Conservation (phyloP, 352 stramenopile genomes). For the Globisporangium nunn region DNA sequence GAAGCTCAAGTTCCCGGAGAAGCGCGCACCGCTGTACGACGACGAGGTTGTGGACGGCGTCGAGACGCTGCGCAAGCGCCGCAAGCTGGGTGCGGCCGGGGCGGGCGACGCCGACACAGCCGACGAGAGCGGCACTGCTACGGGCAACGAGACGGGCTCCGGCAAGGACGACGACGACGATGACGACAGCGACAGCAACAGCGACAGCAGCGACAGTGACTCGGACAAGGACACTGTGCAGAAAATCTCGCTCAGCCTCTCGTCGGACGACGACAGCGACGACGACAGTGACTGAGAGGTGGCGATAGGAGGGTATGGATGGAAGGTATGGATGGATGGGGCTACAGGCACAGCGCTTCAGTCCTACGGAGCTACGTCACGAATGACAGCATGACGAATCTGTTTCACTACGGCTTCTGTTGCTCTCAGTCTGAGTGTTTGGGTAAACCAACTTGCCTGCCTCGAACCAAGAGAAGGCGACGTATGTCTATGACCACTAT, state of each 20-base stretch:
- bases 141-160: constrained; percentile 24
- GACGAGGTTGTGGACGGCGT: constrained; percentile 73
- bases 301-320: too few relatives aligned
- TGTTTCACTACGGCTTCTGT: too few relatives aligned
- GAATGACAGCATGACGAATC: too few relatives aligned
- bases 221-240: constrained; percentile 44
- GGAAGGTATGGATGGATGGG: too few relatives aligned
- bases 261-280: constrained; percentile 50
- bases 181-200: constrained; percentile 40
- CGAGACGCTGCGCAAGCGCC: constrained; percentile 57
- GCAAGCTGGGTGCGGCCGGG: constrained; percentile 32
- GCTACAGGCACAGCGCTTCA: too few relatives aligned
- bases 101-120: constrained; percentile 11
- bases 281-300: constrained; percentile 24
- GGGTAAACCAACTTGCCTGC: too few relatives aligned
- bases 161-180: constrained; percentile 19
- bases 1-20: constrained; percentile 74
- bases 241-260: constrained; percentile 71
- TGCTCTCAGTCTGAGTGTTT: neutral
- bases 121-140: constrained; percentile 21
- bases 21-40: constrained; percentile 58
- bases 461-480: too few relatives aligned
- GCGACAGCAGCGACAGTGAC: constrained; percentile 51
- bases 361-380: too few relatives aligned
- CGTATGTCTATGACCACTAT: too few relatives aligned